Base-by-base conservation (phyloP, 768 basidiomycete genomes). In the Kwoniella dendrophila region DNA sequence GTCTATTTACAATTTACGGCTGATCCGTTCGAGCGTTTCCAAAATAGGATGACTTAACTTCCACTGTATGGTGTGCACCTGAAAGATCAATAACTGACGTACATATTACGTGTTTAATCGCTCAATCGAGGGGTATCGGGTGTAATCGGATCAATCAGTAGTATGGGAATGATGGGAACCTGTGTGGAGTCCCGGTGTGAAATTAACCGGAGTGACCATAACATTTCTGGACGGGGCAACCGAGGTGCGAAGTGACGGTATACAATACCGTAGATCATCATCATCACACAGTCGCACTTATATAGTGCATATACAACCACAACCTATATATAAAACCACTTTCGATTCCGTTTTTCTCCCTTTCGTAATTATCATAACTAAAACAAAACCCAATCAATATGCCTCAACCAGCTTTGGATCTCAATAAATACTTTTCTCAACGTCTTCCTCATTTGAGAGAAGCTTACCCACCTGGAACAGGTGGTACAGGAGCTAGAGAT, bases 401-500 rank as follows among this genome's bases (percentile, higher is more conserved):
- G 79, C 79, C 79, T 58, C 79, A 80, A 59, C 76, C 78, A 44
- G 67, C 73, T 11, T 62, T 80, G 52, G 62, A 73, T 26, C 61
- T 80, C 44, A 47, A 68, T 33, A 70, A 75, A 30, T 80, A 78
- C 66, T 66, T 80, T 53, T 36, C 66, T 29, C 62, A 66, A 5
- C 65, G 69, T 7, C 67, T 80, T 6, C 77, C 77, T 6, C 54
- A 66, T 6, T 53, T 78, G 56, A 66, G 67, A 20, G 77, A 77
- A 52, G 65, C 68, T 47, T 78, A 75, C 52, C 79, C 79, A 29
- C 72, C 76, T 18, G 78, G 78, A 51, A 75, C 73, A 18, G 76
- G 72, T 47, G 66, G 71, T 44, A 74, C 74, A 14, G 66, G 66
- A 32, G 70, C 70, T 5, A 49, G 68, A 30, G 66, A 68, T n/a